Percentiles rank a stretch among this genome's conserved stretches.
phyloP scores from a whole-genome alignment of 345 rosid species.

The Jatropha curcas region DNA sequence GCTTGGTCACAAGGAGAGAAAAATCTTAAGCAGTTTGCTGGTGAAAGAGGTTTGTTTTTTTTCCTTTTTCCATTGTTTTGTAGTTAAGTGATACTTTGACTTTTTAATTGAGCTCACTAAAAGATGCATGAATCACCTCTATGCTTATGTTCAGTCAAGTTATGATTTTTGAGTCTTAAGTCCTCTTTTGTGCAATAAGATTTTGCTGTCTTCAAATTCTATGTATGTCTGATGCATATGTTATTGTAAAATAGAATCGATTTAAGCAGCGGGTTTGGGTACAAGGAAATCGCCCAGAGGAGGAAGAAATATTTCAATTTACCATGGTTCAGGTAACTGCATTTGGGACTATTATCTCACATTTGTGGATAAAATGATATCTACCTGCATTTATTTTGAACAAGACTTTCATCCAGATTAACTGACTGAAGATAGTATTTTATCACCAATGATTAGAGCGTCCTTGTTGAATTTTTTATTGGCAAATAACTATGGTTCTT shows the following conservation, averaged over 20 bases:
- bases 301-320: constrained; percentile 85
- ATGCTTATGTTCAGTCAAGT: neutral
- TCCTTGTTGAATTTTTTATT: neutral
- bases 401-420: neutral
- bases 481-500: too few species aligned
- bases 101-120: neutral
- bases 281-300: constrained; percentile 80
- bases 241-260: constrained; percentile 48
- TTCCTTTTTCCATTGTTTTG: neutral
- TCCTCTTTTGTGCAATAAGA: too few species aligned
- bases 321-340: constrained; percentile 77
- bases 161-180: neutral
- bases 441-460: neutral
- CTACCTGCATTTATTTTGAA: neutral
- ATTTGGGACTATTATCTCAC: constrained; percentile 1
- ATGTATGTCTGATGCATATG: neutral
- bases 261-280: constrained; percentile 93
- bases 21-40: constrained; percentile 75
- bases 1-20: constrained; percentile 84
- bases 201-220: neutral
- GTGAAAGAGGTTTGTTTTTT: constrained; percentile 64
- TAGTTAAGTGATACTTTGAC: neutral
- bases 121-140: neutral
- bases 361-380: neutral
- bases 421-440: neutral